Evolutionary conservation across 352 stramenopile species (phyloP).

Genomic region (Lagenidium sp.): DNA sequence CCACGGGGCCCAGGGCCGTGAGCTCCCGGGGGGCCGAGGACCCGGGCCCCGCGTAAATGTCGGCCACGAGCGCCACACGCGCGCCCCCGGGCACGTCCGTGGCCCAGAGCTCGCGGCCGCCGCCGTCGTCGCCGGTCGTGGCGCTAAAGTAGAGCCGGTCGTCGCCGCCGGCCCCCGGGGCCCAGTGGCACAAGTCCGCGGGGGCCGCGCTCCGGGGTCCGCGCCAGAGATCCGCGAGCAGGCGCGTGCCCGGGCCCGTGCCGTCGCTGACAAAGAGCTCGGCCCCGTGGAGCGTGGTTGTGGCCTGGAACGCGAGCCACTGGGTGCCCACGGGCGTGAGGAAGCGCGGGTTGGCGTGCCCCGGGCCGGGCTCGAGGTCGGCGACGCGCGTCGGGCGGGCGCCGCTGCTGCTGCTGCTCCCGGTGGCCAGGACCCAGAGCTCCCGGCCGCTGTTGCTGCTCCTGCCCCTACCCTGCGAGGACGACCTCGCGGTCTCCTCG

Average conservation of each 20-base stretch:
- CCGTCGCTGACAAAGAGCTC: constrained; percentile 67
- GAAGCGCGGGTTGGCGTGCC: constrained; percentile 27
- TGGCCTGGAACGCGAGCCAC: constrained; percentile 46
- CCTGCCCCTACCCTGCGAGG: too few relatives aligned
- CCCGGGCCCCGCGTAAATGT: constrained; percentile 30
- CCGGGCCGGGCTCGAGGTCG: constrained; percentile 26
- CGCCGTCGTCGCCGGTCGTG: constrained; percentile 22
- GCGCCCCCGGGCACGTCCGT: constrained; percentile 28
- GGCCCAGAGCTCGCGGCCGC: constrained; percentile 60
- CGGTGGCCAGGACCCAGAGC: constrained; percentile 53
- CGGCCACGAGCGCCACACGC: constrained; percentile 34
- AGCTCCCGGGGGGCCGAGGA: constrained; percentile 49
- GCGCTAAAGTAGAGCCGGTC: constrained; percentile 46
- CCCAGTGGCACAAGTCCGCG: constrained; percentile 30
- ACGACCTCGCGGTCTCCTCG: too few relatives aligned
- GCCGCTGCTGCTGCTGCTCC: constrained; percentile 5
- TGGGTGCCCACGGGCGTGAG: constrained; percentile 28
- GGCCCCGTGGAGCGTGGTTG: constrained; percentile 19
- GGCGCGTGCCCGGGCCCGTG: constrained; percentile 21
- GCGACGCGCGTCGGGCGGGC: constrained; percentile 27
- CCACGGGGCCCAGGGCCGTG: constrained; percentile 12
- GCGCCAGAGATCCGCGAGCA: constrained; percentile 42
- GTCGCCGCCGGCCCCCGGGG: constrained; percentile 8
- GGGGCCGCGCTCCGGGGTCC: constrained; percentile 40
- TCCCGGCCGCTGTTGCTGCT: constrained; percentile 20